Evolutionary conservation across 495 filamentous ascomycete genomes (phyloP), one percentile per base, ranked within the genome.

Genomic region (Diplogelasinospora grovesii): DNA sequence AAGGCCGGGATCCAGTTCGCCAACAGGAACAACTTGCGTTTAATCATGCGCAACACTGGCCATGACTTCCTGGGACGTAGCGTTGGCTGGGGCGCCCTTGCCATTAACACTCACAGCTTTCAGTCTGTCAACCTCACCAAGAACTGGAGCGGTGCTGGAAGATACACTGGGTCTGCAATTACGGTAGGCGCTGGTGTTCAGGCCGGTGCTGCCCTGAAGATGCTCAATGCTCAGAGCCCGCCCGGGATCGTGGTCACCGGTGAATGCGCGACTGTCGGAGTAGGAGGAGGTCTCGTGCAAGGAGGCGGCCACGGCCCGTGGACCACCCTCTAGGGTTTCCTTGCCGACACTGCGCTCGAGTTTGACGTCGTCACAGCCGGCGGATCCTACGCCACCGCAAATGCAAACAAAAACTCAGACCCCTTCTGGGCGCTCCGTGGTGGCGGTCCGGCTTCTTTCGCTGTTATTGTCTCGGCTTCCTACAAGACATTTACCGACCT

Each of bases 391-490:
- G 57, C 70, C 3, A 78, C 69, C 0, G 75, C 74, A 7, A 72
- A 69, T 24, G 49, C 68, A 8, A 47, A 60, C 10, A 60, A 56
- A 23, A 67, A 82, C 41, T 43, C 71, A 0, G 80, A 83, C 28
- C 70, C 82, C 8, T 85, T 81, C 66, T 83, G 72, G 79, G 81
- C 78, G 2, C 60, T 82, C 1, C 67, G 65, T 25, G 80, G 79
- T 10, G 79, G 79, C 9, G 79, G 77, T 8, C 75, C 66, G 3
- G 70, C 73, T 1, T 64, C 74, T 5, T 82, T 70, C 31, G 80
- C 64, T 4, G 66, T 81, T 18, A 74, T 82, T 13, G 61, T 68
- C 28, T 72, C 70, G 19, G 59, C 66, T 3, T 71, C 67, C 5
- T 61, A 71, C 40, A 75, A 72, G 49, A 71, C 63, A 25, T 69